A percentile compares a stretch with the other conserved stretches of the same genome.
Conservation (phyloP, 169 alveolate genomes). For the Amoebophrya sp. region DNA sequence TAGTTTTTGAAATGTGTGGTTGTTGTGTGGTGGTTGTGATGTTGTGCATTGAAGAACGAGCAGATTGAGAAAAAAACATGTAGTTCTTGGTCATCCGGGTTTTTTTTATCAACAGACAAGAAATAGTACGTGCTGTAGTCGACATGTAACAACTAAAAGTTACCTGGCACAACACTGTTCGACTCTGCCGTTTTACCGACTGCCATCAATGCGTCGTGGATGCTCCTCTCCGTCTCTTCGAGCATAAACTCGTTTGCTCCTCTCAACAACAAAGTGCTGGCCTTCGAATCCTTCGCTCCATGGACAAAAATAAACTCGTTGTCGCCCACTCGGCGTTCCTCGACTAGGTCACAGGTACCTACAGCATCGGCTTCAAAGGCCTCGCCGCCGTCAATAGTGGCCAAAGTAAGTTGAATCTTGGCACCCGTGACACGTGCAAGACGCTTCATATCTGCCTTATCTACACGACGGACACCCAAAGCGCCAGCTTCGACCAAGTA, state of each 20-base stretch:
- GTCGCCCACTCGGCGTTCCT: conserved; percentile 95
- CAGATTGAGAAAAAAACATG: conserved; percentile 19
- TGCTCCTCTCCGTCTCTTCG: conserved; percentile 93
- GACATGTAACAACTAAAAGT: background rate
- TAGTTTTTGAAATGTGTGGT: conserved; percentile 40
- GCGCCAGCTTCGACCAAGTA: conserved; percentile 96
- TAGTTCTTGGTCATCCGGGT: conserved; percentile 34
- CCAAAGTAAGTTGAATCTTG: conserved; percentile 72
- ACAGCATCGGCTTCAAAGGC: conserved; percentile 75
- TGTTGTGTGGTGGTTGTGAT: background rate
- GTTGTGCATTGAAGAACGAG: background rate
- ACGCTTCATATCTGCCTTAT: conserved; percentile 70
- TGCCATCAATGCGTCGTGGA: conserved; percentile 96
- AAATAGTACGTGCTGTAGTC: background rate
- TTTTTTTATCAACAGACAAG: background rate
- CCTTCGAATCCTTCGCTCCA: conserved; percentile 73
- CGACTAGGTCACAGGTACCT: conserved; percentile 83
- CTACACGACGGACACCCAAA: conserved; percentile 95
- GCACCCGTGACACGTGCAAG: conserved; percentile 50
- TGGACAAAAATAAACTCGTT: conserved; percentile 91
- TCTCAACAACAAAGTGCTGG: conserved; percentile 48
- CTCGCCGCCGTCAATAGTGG: conserved; percentile 93
- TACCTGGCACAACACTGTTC: background rate
- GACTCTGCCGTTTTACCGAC: conserved; percentile 54
- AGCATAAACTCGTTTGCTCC: conserved; percentile 97